Base-by-base conservation (phyloP, 2,329 filamentous ascomycete genomes). In the Colletotrichum sidae region DNA sequence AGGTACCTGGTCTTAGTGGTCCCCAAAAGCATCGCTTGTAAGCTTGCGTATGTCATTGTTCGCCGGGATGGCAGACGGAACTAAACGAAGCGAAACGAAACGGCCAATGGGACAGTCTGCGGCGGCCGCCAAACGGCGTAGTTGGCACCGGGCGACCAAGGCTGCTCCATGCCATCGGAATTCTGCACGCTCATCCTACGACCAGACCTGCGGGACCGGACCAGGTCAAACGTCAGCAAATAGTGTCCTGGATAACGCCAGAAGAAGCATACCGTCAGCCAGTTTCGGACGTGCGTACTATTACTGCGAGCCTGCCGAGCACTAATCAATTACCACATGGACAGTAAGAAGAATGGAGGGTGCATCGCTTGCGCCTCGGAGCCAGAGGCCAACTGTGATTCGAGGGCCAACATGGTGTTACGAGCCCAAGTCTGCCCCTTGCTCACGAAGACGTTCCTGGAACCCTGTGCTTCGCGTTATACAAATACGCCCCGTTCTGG, bases 261-360 rank as follows among this genome's bases (percentile, higher is more conserved):
- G 57, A 55, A 55, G 33, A 50, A 45, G 34, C 38, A 38, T 15
- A 11, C 25, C 3, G 37, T 17, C 51, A 33, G 25, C 8, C 38
- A 60, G 35, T 25, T 35, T 25, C 50, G 15, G 49, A 54, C 38
- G 42, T 15, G 44, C 34, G 50, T 60, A 44, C 50, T 25, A 39
- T 41, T 12, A 55, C 44, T 49, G 54, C 46, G 42, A 50, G 45
- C 25, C 41, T 54, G 50, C 57, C 35, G 17, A 44, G 42, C 44
- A 12, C 17, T 9, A 46, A 12, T 25, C 25, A 25, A 25, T 25
- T 25, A 25, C 25, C 25, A 42, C 25, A 13, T 11, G 25, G 25
- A 25, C 4, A 25, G 25, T 4, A 4, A 25, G 38, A 49, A 44
- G 33, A 17, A 35, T 17, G 51, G 51, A 37, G 37, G 44, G 25